phyloP scores from a whole-genome alignment of 495 filamentous ascomycete genomes.

The Penicillium macrosclerotiorum region DNA sequence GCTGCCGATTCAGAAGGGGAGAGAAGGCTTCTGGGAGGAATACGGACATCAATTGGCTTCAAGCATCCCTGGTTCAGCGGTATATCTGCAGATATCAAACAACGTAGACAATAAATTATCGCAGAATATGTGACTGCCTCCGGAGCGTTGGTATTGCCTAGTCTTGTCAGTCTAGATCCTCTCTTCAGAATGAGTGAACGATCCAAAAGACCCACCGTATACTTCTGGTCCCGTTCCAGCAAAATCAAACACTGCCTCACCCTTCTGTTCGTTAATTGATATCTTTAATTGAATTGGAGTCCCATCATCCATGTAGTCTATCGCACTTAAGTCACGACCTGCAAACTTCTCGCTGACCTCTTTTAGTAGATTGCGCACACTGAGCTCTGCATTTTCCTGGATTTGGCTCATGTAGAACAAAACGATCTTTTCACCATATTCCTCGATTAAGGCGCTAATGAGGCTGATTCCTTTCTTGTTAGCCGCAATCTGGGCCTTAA shows the following conservation, averaged over 20 bases:
- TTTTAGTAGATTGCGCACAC: conserved; percentile 77
- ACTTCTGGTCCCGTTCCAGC: conserved; percentile 78
- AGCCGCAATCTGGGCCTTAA: conserved; percentile 91
- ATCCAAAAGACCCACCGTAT: conserved; percentile 49
- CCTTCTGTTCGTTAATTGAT: conserved; percentile 75
- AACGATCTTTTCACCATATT: conserved; percentile 87
- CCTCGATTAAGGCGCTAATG: conserved; percentile 75
- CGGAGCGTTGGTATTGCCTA: conserved; percentile 89
- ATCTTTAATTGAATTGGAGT: conserved; percentile 82
- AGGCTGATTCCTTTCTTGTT: conserved; percentile 95
- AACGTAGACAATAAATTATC: conserved; percentile 90
- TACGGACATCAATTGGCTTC: conserved; percentile 74
- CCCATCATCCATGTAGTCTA: conserved; percentile 94
- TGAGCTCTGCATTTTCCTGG: conserved; percentile 83
- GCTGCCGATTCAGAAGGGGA: conserved; percentile 76
- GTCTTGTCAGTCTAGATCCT: conserved; percentile 1
- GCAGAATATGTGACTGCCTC: conserved; percentile 87
- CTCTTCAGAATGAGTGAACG: too few species aligned
- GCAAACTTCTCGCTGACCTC: conserved; percentile 69
- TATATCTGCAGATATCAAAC: conserved; percentile 85
- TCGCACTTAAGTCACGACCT: conserved; percentile 71
- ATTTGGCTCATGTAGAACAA: conserved; percentile 93
- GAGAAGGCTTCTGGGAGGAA: conserved; percentile 75
- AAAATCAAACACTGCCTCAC: conserved; percentile 91
- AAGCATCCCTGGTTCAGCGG: conserved; percentile 95